Evolutionary conservation across 805 yeast genomes (phyloP).

Genomic region (Candida gorgasii): DNA sequence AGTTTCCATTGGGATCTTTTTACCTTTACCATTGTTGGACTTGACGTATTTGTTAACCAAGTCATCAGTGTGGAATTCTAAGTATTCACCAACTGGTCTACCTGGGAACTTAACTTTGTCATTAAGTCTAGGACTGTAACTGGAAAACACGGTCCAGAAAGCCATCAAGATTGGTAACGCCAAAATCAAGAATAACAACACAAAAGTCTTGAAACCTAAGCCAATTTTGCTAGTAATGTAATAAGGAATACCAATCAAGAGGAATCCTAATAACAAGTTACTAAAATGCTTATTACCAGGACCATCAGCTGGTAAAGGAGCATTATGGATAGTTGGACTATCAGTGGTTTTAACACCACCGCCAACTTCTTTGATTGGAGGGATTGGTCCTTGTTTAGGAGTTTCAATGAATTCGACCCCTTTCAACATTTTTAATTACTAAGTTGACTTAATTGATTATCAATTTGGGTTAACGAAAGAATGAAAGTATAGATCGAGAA

Average conservation of each 20-base stretch:
- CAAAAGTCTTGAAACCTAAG: conserved; percentile 66
- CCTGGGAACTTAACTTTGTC: conserved; percentile 76
- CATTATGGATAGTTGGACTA: conserved; percentile 77
- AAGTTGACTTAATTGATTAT: not conserved
- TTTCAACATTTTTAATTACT: conserved; percentile 29
- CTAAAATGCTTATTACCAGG: conserved; percentile 78
- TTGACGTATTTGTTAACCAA: conserved; percentile 61
- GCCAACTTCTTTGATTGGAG: conserved; percentile 28
- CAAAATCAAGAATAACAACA: conserved; percentile 55
- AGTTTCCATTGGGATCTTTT: conserved; percentile 88
- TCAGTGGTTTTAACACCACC: conserved; percentile 41
- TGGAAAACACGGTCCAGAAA: conserved; percentile 78
- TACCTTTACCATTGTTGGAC: conserved; percentile 55
- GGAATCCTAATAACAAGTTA: conserved; percentile 53
- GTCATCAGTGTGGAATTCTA: conserved; percentile 77
- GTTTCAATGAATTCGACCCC: conserved; percentile 60
- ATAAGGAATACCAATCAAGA: conserved; percentile 59
- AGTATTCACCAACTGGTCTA: conserved; percentile 73
- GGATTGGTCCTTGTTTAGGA: conserved; percentile 38
- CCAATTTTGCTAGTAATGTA: conserved; percentile 66
- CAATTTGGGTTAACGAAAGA: conserved; percentile 1
- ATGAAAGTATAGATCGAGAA: conserved; percentile 6
- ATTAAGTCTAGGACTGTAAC: conserved; percentile 78
- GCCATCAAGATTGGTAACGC: conserved; percentile 74
- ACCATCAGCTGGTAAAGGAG: conserved; percentile 89